Evolutionary conservation across 441 rosid species (phyloP), one percentile per base, ranked within the genome.

Genomic region (Euphorbia schlechtendalii): DNA sequence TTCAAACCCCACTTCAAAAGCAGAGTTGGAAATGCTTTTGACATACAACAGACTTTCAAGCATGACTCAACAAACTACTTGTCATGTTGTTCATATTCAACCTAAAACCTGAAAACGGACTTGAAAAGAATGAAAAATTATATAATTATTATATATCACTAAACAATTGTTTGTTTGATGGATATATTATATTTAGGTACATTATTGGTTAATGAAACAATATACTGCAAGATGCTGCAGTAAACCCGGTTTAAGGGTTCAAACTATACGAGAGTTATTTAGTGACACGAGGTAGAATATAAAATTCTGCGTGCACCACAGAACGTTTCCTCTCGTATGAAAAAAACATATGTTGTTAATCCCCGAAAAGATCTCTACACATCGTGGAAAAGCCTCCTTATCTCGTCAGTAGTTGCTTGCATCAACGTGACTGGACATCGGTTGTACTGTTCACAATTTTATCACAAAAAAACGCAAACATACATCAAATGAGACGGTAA

Each of bases 321-420:
- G n/a, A n/a, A n/a, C n/a, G n/a, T n/a, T n/a, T n/a, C 28, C 38
- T 2, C 20, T 41, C 8, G 8, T 14, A 46, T 48, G 11, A 28
- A 57, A 36, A 64, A 40, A 32, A 32, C 3, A 32, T 6, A 32
- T 6, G 34, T n/a, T n/a, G n/a, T n/a, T 6, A 32, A 32, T 32
- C 34, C 6, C 34, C 34, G 6, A 32, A 32, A 11, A 25, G 34
- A 36, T 68, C 8, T 30, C 64, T 88, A 94, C 73, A 90, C 55
- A 71, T 91, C 96, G 20, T 91, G 97, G 78, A 94, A 94, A 66
- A 94, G 86, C 82, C 99, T 81, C 77, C 99, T 80, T 80, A 91
- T 86, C 75, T 91, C 88, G 74, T 89, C 99, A 41, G 82, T 85
- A 28, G 69, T 76, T 28, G 94, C 82, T 0, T 96, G 90, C 86